Evolutionary conservation across 257 asterid genomes (phyloP).

Genomic region (Solanum dulcamara): DNA sequence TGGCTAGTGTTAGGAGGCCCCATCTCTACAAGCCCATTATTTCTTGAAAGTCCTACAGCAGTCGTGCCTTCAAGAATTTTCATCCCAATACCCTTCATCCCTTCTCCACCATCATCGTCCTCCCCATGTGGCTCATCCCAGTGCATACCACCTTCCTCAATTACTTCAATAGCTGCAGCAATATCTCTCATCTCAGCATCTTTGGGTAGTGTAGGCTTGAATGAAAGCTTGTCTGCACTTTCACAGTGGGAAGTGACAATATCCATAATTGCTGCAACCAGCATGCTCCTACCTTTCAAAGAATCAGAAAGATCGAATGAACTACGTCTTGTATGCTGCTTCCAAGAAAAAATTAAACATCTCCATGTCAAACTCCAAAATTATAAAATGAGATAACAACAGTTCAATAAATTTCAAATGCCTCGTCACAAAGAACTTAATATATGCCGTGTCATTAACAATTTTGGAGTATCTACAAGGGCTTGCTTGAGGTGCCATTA

Average conservation of each 20-base stretch:
- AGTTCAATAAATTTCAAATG: not conserved
- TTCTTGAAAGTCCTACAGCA: constrained; percentile 73
- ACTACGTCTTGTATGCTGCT: constrained; percentile 68
- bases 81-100: constrained; percentile 87
- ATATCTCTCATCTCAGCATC: constrained; percentile 86
- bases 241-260: constrained; percentile 84
- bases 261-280: constrained; percentile 96
- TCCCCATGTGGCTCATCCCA: constrained; percentile 73
- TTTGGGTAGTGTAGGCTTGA: constrained; percentile 63
- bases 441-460: not conserved
- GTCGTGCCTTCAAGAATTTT: constrained; percentile 96
- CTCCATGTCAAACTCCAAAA: constrained; percentile 19
- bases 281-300: constrained; percentile 98
- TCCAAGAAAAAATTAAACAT: constrained; percentile 26
- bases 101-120: constrained; percentile 63
- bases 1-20: constrained; percentile 34
- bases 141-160: constrained; percentile 87
- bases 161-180: constrained; percentile 90
- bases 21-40: constrained; percentile 39
- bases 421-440: not conserved
- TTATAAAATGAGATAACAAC: not conserved
- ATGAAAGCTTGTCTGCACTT: constrained; percentile 46
- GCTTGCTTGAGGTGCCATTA: not conserved
- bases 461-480: not conserved
- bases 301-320: constrained; percentile 68